These are phyloP conservation scores for Cryptococcus sp. DNA, from an alignment of 1,284 basidiomycete species.

Conservation along the genomic window DNA sequence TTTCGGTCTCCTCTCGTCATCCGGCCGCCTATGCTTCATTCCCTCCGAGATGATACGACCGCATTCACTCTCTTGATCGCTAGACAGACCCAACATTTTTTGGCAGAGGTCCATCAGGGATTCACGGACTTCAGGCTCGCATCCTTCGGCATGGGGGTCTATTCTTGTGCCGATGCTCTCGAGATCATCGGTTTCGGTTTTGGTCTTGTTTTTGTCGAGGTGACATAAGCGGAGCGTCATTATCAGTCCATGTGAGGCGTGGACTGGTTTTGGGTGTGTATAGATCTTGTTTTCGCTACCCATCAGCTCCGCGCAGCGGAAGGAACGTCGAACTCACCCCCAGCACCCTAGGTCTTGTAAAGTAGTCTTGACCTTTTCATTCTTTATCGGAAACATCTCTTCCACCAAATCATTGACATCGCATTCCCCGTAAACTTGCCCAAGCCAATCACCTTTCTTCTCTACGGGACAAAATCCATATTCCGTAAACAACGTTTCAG, in stretches of 20 bases:
- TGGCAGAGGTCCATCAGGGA: conserved; percentile 25
- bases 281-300: conserved; percentile 71
- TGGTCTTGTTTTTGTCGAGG: conserved; percentile 31
- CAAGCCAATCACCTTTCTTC: conserved; percentile 13
- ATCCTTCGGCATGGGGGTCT: conserved; percentile 53
- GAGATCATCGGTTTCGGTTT: conserved; percentile 16
- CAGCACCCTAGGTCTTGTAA: conserved; percentile 65
- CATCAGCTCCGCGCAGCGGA: conserved; percentile 5
- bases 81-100: conserved; percentile 6
- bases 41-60: background rate
- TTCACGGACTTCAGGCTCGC: conserved; percentile 11
- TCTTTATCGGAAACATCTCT: conserved; percentile 47
- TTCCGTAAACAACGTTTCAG: conserved; percentile 68
- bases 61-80: conserved; percentile 16
- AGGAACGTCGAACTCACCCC: conserved; percentile 53
- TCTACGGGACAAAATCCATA: conserved; percentile 62
- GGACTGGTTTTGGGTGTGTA: conserved; percentile 55
- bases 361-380: conserved; percentile 51
- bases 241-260: conserved; percentile 71
- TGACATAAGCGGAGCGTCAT: conserved; percentile 64
- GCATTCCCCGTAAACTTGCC: conserved; percentile 52
- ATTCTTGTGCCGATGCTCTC: conserved; percentile 44
- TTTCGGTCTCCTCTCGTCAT: conserved; percentile 14
- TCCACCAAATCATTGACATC: conserved; percentile 61
- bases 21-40: background rate